A percentile compares a stretch with the other conserved stretches of the same genome.
Conservation (phyloP, 371 early-diverging fungal genomes). For the Syncephalastrum contaminatum region DNA sequence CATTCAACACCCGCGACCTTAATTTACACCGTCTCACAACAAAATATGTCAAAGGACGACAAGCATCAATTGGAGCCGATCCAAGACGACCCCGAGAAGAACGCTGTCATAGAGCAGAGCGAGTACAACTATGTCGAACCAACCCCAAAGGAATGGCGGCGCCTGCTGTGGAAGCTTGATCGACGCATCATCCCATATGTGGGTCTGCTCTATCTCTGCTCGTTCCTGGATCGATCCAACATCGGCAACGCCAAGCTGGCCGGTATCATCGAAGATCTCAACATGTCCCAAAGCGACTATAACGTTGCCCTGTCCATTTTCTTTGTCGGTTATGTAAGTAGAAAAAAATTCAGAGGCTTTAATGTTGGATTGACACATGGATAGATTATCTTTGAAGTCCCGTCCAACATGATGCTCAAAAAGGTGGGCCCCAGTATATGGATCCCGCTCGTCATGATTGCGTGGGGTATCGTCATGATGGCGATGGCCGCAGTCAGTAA, state of each 20-base stretch:
- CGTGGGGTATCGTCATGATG: conserved; percentile 48
- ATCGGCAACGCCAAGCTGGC: conserved; percentile 65
- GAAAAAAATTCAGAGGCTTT: conserved; percentile 1
- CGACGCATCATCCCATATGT: conserved; percentile 30
- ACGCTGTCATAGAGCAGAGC: too few species aligned
- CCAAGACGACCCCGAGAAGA: too few species aligned
- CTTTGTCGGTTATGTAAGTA: conserved; percentile 59
- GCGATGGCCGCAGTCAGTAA: conserved; percentile 46
- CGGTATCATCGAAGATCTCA: conserved; percentile 41
- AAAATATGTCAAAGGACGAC: too few species aligned
- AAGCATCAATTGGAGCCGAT: too few species aligned
- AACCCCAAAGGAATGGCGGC: conserved; percentile 8
- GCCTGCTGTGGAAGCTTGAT: conserved; percentile 21
- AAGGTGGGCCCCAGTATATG: conserved; percentile 60
- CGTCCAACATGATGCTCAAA: conserved; percentile 72
- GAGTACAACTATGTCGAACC: too few species aligned
- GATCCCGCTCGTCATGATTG: conserved; percentile 67
- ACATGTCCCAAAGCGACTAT: conserved; percentile 45
- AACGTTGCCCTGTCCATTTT: conserved; percentile 63
- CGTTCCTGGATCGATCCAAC: conserved; percentile 55
- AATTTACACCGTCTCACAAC: too few species aligned
- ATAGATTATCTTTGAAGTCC: conserved; percentile 67
- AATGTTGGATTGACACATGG: background rate
- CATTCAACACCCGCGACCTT: too few species aligned
- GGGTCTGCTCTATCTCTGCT: conserved; percentile 49